Evolutionary conservation across 2,329 filamentous ascomycete species (phyloP).

Genomic region (Calonectria multiphialidica): DNA sequence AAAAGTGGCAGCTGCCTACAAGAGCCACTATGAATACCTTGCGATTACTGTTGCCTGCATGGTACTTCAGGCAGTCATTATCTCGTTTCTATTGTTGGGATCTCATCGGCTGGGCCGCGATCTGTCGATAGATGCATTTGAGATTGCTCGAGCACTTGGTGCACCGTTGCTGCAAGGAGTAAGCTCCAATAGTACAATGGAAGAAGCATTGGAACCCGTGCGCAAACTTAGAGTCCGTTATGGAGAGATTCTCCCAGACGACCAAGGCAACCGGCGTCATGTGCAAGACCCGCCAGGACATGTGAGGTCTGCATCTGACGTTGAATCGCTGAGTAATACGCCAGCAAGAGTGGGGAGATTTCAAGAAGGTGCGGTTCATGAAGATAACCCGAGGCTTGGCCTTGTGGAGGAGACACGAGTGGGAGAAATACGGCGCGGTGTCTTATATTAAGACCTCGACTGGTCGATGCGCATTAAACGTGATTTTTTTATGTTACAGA

Average conservation of each 20-base stretch:
- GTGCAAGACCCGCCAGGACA: background rate
- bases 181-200: background rate
- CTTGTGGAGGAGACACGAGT: background rate
- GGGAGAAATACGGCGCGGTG: background rate
- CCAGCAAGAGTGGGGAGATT: background rate
- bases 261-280: background rate
- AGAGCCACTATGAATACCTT: conserved; percentile 7
- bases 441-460: background rate
- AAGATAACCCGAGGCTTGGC: background rate
- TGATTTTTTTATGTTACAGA: no score
- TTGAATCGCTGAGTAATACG: background rate
- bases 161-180: background rate
- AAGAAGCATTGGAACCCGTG: background rate
- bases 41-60: conserved; percentile 6
- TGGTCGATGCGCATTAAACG: background rate
- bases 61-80: background rate
- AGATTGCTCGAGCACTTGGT: conserved; percentile 2
- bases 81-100: background rate
- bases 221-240: background rate
- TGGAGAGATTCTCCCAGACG: background rate
- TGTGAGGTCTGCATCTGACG: background rate
- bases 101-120: conserved; percentile 3
- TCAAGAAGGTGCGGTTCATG: background rate
- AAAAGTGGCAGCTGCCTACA: background rate
- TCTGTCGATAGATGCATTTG: conserved; percentile 1